These are phyloP conservation scores for Stevia rebaudiana DNA, from an alignment of 140 eudicot genomes.

Conservation along the genomic window DNA sequence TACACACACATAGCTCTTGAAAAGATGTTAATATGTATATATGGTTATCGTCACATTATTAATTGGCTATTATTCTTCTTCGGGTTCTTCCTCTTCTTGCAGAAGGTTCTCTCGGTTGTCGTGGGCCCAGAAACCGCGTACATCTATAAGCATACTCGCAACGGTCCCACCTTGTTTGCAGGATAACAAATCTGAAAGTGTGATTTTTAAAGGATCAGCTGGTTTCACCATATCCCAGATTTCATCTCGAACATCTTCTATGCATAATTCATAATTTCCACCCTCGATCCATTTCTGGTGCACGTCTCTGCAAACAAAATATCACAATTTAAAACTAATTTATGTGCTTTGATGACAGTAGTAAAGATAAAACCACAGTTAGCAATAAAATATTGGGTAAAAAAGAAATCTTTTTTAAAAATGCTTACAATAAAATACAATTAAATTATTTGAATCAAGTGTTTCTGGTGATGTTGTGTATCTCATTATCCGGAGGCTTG, in stretches of 20 bases:
- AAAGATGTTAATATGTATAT: conserved; percentile 8
- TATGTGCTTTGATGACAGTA: not conserved
- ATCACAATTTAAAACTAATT: too few species aligned
- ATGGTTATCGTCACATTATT: conserved; percentile 1
- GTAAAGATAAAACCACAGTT: not conserved
- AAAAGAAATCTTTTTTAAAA: not conserved
- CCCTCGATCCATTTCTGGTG: conserved; percentile 99
- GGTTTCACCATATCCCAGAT: conserved; percentile 99
- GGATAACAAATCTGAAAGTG: conserved; percentile 68
- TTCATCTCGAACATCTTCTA: conserved; percentile 95
- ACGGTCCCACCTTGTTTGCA: conserved; percentile 99
- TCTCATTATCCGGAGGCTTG: conserved; percentile 64
- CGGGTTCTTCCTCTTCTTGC: conserved; percentile 98
- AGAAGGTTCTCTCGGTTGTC: conserved; percentile 97
- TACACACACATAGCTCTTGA: not conserved
- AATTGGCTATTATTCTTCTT: conserved; percentile 52
- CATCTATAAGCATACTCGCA: conserved; percentile 96
- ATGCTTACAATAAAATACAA: not conserved
- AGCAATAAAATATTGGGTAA: not conserved
- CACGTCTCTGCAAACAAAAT: conserved; percentile 55
- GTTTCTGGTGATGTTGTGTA: conserved; percentile 28
- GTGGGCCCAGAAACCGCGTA: conserved; percentile 99
- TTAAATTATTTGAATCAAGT: too few species aligned
- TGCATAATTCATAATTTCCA: conserved; percentile 90
- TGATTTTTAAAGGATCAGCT: conserved; percentile 67